Base-by-base conservation (phyloP, 2,329 filamentous ascomycete species). In the Raffaelea ambrosiae region DNA sequence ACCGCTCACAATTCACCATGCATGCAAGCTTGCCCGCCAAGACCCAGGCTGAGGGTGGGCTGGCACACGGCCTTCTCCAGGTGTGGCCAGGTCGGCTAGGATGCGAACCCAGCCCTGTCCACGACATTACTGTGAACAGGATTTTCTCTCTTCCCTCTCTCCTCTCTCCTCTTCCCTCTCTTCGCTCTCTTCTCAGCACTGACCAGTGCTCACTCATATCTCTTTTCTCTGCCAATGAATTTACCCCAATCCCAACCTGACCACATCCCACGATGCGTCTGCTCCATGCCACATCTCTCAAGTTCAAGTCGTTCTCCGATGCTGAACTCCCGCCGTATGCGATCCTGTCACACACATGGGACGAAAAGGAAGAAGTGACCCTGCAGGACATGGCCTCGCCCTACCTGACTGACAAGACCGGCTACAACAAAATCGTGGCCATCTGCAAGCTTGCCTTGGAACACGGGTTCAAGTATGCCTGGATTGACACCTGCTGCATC, bases 401-500 rank as follows among this genome's bases (percentile, higher is more conserved):
- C 3, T 44, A 48, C 26, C 26, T 41, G 36, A 47, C 43, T 21
- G 26, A 41, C 19, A 49, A 48, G 26, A 14, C 4, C 1, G 50
- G 52, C 46, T 52, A 44, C 26, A 19, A n/a, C 18, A 55, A 55
- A 43, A 51, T 53, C 40, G 31, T 26, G 16, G 9, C 19, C 8
- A 49, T 48, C 0, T 55, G 54, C 20, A 9, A 14, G 0, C 44
- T 52, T 4, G 54, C 54, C 1, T 39, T 29, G 11, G 9, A 38
- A 2, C 38, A 19, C n/a, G 33, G 39, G 1, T 35, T 52, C 7
- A 33, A 43, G 4, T 55, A 48, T 22, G 50, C 38, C 0, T 55
- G 53, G 52, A 44, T 55, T 35, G 53, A 55, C 40, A 55, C 51
- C 8, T 55, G 52, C 48, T 54, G 53, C 44, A 55, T 55, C 44